phyloP scores from a whole-genome alignment of 208 protist species.

The Trypanosomatidae sp. region DNA sequence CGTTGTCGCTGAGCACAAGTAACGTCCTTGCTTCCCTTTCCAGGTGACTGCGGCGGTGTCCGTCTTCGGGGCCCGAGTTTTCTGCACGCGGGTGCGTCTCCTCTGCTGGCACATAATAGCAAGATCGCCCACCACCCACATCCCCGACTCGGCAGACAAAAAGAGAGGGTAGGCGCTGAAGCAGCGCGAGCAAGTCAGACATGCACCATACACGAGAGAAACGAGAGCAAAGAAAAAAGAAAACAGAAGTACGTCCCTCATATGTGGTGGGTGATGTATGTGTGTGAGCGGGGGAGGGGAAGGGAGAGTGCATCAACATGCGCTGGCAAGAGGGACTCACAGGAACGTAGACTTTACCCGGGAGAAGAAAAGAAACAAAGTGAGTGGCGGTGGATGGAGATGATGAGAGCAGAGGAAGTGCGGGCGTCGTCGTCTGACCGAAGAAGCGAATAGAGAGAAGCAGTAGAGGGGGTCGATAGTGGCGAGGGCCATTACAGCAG shows the following conservation, averaged over 20 bases:
- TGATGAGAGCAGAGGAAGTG: background rate
- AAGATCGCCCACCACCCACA: background rate
- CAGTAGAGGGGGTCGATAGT: background rate
- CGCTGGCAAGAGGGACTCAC: background rate
- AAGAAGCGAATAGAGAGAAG: background rate
- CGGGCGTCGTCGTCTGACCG: background rate
- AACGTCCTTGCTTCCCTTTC: background rate
- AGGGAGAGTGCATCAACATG: background rate
- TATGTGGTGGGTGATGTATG: background rate
- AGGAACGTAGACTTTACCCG: background rate
- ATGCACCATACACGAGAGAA: background rate
- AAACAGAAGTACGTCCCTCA: background rate
- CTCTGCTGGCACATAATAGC: background rate
- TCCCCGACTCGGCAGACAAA: background rate
- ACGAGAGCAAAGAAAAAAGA: background rate
- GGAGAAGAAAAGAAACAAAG: background rate
- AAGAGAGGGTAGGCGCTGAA: background rate
- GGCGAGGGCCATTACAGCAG: background rate
- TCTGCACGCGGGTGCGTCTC: background rate
- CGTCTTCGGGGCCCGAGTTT: background rate
- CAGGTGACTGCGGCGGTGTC: background rate
- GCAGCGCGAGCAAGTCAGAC: no score
- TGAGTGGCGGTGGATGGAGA: background rate
- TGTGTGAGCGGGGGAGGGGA: background rate
- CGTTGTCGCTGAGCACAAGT: background rate